These are phyloP conservation scores for Talaromyces pinophilus DNA, from an alignment of 2,329 filamentous ascomycete species.

Conservation along the genomic window DNA sequence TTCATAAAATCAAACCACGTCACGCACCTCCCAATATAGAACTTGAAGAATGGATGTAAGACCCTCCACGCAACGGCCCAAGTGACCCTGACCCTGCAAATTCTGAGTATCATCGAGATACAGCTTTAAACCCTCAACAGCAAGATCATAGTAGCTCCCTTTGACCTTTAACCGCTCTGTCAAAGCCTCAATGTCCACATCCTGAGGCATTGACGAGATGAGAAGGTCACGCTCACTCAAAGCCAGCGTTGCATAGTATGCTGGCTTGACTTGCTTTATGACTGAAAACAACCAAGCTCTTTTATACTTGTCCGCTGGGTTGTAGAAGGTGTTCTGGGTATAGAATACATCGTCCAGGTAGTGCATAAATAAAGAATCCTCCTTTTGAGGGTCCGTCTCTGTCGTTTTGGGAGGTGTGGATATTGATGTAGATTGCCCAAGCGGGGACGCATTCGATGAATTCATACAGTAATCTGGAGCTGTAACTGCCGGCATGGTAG, in stretches of 20 bases:
- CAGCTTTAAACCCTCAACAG: not conserved
- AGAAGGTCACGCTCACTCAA: slow-evolving; percentile 1
- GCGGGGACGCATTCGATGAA: not conserved
- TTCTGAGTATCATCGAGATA: not conserved
- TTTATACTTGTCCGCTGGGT: not conserved
- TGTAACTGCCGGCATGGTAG: not conserved
- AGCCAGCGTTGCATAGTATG: slow-evolving; percentile 8
- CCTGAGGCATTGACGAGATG: not conserved
- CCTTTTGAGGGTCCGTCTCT: not conserved
- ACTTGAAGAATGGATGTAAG: slow-evolving; percentile 9
- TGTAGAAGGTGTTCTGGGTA: not conserved
- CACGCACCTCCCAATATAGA: slow-evolving; percentile 7
- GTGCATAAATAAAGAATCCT: slow-evolving; percentile 9
- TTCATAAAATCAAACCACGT: not conserved
- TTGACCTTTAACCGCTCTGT: not conserved
- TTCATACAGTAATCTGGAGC: not conserved
- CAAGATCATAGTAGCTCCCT: slow-evolving; percentile 7
- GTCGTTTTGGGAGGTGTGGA: not conserved
- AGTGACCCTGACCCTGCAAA: not conserved
- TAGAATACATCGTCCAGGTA: slow-evolving; percentile 9
- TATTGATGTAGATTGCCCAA: not conserved
- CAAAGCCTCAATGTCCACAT: not conserved
- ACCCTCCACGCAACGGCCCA: not conserved
- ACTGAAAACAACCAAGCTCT: slow-evolving; percentile 5
- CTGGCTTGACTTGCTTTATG: not conserved